These are phyloP conservation scores for Hexamita inflata DNA, from an alignment of 208 protist species.

Conservation along the genomic window DNA sequence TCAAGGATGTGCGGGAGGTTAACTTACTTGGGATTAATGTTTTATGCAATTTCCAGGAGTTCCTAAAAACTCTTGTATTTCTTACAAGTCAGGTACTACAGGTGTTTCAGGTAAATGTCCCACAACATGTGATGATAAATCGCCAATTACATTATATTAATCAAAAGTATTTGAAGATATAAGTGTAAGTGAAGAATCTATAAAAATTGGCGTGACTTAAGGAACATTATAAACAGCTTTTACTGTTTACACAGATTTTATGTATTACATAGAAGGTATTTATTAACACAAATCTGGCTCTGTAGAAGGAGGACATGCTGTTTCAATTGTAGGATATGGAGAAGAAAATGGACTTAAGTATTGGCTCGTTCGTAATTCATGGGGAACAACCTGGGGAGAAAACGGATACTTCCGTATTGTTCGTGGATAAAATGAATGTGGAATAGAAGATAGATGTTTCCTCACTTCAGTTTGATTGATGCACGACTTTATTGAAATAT, in stretches of 20 bases:
- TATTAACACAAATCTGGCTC: slow-evolving; percentile 45
- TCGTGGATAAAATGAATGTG: slow-evolving; percentile 18
- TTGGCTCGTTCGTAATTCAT: slow-evolving; percentile 27
- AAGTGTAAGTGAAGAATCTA: background rate
- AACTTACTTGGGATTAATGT: background rate
- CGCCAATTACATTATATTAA: background rate
- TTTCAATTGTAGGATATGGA: slow-evolving; percentile 33
- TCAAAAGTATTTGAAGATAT: background rate
- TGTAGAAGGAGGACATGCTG: slow-evolving; percentile 36
- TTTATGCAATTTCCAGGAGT: background rate
- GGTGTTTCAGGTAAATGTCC: background rate
- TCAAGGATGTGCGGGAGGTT: background rate
- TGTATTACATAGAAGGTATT: slow-evolving; percentile 49
- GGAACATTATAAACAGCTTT: background rate
- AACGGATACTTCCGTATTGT: slow-evolving; percentile 26
- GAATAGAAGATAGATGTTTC: background rate
- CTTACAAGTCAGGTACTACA: background rate
- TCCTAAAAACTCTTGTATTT: background rate
- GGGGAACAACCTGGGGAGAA: slow-evolving; percentile 28
- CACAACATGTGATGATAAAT: background rate
- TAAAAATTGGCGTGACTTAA: background rate
- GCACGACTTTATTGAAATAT: too few relatives aligned
- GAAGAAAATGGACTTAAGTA: background rate
- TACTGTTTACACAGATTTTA: slow-evolving; percentile 49
- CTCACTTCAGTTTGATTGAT: too few relatives aligned